Base-by-base conservation (phyloP, 805 yeast genomes). In the Candida glaebosa region DNA sequence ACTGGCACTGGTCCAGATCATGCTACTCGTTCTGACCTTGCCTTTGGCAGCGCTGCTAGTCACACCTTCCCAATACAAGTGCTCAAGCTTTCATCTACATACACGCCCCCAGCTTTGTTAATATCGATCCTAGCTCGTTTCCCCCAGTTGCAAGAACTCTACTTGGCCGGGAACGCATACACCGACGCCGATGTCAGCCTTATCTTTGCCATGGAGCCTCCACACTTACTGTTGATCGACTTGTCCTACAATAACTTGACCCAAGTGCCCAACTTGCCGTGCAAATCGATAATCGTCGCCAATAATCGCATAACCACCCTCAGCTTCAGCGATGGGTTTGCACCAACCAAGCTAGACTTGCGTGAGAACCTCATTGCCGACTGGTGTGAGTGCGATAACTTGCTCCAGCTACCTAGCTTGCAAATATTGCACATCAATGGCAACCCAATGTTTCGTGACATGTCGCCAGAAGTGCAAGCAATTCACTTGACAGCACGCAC, bases 381-480 rank as follows among this genome's bases (percentile, higher is more conserved):
- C 0, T 84, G 86, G 83, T 34, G 45, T 0, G 69, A 60, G 17
- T 54, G 84, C 3, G 87, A 81, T 43, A 34, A 37, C 0, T 19
- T 48, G 5, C 37, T 44, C 8, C 24, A 26, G 9, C 71, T 78
- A 32, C 77, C 81, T 0, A 50, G 59, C 6, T 53, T 87, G 5
- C 38, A 43, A 2, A 65, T 72, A 1, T 54, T 87, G 1, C 65
- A 78, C 37, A 61, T 84, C 12, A 68, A 68, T 40, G 66, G 61
- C 4, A 84, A 84, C 43, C 84, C 87, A 1, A 31, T 85, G 1
- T 63, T 70, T 30, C 49, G 49, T 5, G 40, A 28, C 10, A 28
- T 64, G 3, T 43, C 61, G 12, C 36, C 55, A 1, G 50, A 54
- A 1, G 71, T 67, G n/a, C 67, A 59, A 34, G 46, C 63, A n/a